Evolutionary conservation across 2,329 filamentous ascomycete genomes (phyloP).

Genomic region (Kalaharituber pfeilii): DNA sequence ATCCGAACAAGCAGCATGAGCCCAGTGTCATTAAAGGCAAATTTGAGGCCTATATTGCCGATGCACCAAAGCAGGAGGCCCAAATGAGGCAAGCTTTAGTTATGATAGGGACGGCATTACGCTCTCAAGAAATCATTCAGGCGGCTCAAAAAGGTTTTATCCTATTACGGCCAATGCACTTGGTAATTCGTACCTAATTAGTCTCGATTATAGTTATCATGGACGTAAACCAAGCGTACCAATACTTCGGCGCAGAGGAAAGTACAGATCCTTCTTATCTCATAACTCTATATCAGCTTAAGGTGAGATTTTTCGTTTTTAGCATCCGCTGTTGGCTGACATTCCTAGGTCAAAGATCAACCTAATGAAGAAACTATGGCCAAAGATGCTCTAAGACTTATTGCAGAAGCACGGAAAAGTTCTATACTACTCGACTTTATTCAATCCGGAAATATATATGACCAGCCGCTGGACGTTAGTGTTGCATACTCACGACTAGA

Average conservation of each 20-base stretch:
- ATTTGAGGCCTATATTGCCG: conserved; percentile 42
- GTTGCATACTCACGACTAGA: conserved; percentile 37
- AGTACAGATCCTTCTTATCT: conserved; percentile 40
- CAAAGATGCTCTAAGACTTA: conserved; percentile 37
- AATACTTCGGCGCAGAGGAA: conserved; percentile 39
- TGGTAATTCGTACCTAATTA: background rate
- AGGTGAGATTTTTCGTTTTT: conserved; percentile 28
- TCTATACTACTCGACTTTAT: conserved; percentile 36
- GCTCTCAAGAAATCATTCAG: conserved; percentile 40
- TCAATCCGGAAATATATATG: conserved; percentile 34
- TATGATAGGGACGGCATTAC: conserved; percentile 41
- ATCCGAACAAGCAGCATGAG: conserved; percentile 30
- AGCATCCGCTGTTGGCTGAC: background rate
- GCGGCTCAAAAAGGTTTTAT: conserved; percentile 40
- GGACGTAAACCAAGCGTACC: conserved; percentile 45
- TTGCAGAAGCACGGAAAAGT: conserved; percentile 42
- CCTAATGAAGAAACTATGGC: background rate
- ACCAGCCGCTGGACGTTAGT: conserved; percentile 38
- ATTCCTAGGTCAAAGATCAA: background rate
- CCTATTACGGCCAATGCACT: too few relatives aligned
- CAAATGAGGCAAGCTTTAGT: conserved; percentile 40
- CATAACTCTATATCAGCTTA: conserved; percentile 38
- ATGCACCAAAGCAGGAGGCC: conserved; percentile 37
- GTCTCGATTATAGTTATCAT: conserved; percentile 31
- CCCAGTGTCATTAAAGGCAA: conserved; percentile 45